Percentiles rank a stretch among this genome's conserved stretches.
Conservation (phyloP, 2,329 filamentous ascomycete species). For the Fusarium oligoseptatum region DNA sequence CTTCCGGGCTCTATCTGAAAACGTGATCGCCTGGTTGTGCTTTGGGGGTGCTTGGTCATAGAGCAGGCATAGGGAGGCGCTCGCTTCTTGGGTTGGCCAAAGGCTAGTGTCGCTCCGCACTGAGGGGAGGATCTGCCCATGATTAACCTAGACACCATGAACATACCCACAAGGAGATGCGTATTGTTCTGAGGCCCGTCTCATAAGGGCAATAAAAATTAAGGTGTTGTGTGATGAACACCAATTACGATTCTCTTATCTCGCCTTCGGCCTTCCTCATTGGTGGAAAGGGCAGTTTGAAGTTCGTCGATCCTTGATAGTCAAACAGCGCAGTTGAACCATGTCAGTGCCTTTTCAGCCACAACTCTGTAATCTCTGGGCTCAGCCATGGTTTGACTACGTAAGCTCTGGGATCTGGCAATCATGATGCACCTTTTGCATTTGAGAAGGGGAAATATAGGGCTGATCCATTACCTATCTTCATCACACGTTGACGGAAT, state of each 20-base stretch:
- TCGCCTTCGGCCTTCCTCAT: no score
- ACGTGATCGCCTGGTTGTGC: no score
- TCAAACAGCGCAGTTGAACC: neutral
- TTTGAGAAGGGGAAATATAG: neutral
- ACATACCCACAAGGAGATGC: neutral
- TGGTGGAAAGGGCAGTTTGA: no score
- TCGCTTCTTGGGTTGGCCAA: neutral
- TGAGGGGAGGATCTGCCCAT: neutral
- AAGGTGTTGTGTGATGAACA: no score
- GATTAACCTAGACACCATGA: neutral
- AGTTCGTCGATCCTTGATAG: no score
- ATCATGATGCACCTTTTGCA: neutral
- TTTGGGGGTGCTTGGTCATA: neutral
- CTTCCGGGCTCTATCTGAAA: neutral
- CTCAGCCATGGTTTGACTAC: neutral
- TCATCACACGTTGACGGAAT: neutral
- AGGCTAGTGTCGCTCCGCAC: neutral
- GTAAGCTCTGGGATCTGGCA: neutral
- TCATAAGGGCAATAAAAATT: neutral
- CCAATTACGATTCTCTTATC: no score
- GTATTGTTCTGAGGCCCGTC: neutral
- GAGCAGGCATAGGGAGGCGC: neutral
- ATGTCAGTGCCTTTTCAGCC: neutral
- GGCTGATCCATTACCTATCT: neutral
- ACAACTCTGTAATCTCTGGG: neutral